Percentiles rank a stretch among this genome's conserved stretches.
Conservation (phyloP, 192 early-diverging fungal species). For the Funneliformis mosseae region DNA sequence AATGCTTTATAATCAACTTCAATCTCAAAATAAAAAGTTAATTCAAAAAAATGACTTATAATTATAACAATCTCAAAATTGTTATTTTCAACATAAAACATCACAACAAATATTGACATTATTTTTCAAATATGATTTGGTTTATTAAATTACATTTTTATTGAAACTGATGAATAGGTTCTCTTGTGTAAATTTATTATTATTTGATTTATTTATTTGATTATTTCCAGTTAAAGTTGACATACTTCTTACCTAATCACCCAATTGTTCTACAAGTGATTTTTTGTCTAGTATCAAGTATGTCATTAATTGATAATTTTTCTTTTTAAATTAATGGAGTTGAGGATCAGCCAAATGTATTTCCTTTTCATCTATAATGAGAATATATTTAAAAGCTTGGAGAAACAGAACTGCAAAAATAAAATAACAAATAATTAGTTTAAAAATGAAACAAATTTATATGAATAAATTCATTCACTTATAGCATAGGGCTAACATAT, state of each 20-base stretch:
- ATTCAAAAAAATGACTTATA: no score
- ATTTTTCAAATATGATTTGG: no score
- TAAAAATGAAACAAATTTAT: not conserved
- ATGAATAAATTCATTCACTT: no score
- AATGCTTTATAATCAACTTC: no score
- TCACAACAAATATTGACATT: no score
- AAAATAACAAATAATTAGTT: not conserved
- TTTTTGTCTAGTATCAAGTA: not conserved
- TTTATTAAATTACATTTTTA: conserved; percentile 8
- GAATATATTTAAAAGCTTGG: conserved; percentile 12
- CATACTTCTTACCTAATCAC: conserved; percentile 24
- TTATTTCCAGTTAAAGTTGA: not conserved
- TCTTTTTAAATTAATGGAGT: conserved; percentile 11
- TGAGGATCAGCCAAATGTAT: not conserved
- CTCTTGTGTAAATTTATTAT: not conserved
- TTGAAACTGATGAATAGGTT: conserved; percentile 31
- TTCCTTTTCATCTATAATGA: conserved; percentile 7
- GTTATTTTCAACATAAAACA: no score
- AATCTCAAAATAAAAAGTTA: no score
- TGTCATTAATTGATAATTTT: conserved; percentile 12
- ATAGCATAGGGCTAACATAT: conserved; percentile 32
- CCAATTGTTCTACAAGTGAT: not conserved
- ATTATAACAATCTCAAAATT: no score
- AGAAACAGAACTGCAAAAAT: not conserved
- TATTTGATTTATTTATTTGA: no score